These are phyloP conservation scores for Wickerhamiella galacta DNA, from an alignment of 805 yeast species.

Conservation along the genomic window DNA sequence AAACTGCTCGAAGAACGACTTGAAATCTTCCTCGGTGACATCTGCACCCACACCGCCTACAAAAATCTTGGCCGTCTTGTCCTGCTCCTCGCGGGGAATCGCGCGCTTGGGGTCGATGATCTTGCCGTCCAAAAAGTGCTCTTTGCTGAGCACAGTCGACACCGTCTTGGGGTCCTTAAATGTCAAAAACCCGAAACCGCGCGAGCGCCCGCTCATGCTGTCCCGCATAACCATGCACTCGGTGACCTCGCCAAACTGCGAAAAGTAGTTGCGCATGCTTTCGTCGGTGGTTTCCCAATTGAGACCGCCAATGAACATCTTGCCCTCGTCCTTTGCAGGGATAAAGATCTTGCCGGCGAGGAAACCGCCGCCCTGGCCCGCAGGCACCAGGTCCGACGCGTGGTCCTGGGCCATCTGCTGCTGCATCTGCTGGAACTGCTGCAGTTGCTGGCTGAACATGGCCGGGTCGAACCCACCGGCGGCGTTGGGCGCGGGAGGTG, in stretches of 20 bases:
- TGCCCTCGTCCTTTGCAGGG: constrained; percentile 55
- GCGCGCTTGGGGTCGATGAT: constrained; percentile 96
- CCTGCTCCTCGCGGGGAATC: constrained; percentile 93
- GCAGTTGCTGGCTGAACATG: constrained; percentile 14
- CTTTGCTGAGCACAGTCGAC: constrained; percentile 68
- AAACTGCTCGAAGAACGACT: constrained; percentile 67
- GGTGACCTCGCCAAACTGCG: constrained; percentile 73
- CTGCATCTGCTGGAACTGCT: constrained; percentile 16
- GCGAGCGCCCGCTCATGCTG: constrained; percentile 64
- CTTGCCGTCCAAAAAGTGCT: constrained; percentile 86
- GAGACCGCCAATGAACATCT: constrained; percentile 91
- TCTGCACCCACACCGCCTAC: constrained; percentile 95
- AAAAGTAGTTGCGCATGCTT: constrained; percentile 60
- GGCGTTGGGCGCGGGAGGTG: constrained; percentile 9
- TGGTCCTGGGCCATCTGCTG: constrained; percentile 4
- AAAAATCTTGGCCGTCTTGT: constrained; percentile 87
- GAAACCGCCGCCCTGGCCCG: constrained; percentile 11
- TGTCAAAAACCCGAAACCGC: constrained; percentile 91
- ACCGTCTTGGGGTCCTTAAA: constrained; percentile 71
- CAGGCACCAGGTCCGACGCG: constrained; percentile 14
- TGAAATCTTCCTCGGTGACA: constrained; percentile 81
- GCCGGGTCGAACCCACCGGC: constrained; percentile 12
- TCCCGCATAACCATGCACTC: constrained; percentile 93
- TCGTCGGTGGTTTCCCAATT: constrained; percentile 97
- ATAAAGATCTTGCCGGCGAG: constrained; percentile 30